Base-by-base conservation (phyloP, 2,329 filamentous ascomycete genomes). In the Fusarium sp. region DNA sequence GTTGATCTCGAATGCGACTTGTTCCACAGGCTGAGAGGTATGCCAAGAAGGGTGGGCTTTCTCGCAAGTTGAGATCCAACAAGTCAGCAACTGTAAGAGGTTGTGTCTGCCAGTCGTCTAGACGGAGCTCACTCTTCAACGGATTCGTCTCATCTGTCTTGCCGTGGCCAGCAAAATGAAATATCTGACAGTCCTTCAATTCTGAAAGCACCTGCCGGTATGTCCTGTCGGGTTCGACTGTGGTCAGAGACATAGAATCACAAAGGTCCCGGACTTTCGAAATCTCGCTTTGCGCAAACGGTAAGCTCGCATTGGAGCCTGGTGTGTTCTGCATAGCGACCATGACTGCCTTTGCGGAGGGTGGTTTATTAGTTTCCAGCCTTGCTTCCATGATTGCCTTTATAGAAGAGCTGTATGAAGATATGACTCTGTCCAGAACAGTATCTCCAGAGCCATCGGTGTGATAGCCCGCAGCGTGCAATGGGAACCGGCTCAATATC, bases 11-110 rank as follows among this genome's bases (percentile, higher is more conserved):
- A 2, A 58, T 54, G 11, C 39, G 26, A 16, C 55, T 54, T 0
- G 55, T 58, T 4, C 49, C 55, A 6, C 56, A 58, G 3, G 55
- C 55, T 13, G 49, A 55, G 1, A 58, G 37, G 6, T 58, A 58
- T 21, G 56, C 49, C 0, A 58, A 4, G 3, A 58, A 58, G 0
- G 56, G 56, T 7, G 26, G 37, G 6, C 28, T 28, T 1, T 43
- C 21, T 2, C 48, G 31, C 1, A 58, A n/a, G 0, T 43, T 54
- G 7, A 54, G 48, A 6, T 23, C 19, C 0, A 58, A 6, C 2
- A 58, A 12, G 3, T 54, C n/a, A 1, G 21, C 39, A 0, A 58
- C 55, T 3, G 55, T 31, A 4, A 55, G 5, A 0, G 55, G 16
- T 0, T 55, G 19, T 0, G 37, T 54, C 1, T 55, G 21, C 55